Evolutionary conservation across 1,284 basidiomycete species (phyloP), one percentile per base, ranked within the genome.

Genomic region (Ceratobasidium sp.): DNA sequence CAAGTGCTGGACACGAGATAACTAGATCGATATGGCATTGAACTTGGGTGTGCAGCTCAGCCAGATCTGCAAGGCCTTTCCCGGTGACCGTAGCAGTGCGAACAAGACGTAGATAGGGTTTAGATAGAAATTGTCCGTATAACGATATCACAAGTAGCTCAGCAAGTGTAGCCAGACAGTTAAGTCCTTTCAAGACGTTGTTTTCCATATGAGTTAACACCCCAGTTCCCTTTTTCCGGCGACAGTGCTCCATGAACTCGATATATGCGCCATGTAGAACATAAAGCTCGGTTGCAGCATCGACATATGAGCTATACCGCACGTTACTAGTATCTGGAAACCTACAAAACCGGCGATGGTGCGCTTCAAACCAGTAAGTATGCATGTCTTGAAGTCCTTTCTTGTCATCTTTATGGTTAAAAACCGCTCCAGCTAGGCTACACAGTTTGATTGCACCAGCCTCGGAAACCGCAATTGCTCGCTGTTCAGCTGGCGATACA

Each of bases 331-430:
- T 67, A 33, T 78, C 77, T 1, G 77, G 77, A 60, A 78, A 72
- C 20, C 46, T 15, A 18, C 26, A 2, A 15, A 60, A 71, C 12
- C 55, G 42, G 39, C 33, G 20, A 44, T 58, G 42, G 23, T 69
- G 33, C 3, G 73, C 26, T 60, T 78, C 69, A 79, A 83, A 82
- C 78, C 81, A 84, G 42, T 78, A 81, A 2, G 40, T n/a, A 79
- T 77, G 77, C 12, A 63, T 75, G 70, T 84, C 82, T 51, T 84
- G 83, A 53, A 82, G 82, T 1, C 85, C 85, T 53, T 84, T 84
- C 79, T 86, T 86, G 72, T 84, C 81, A 69, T 86, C 84, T 69
- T 84, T 84, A 79, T 86, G 82, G 63, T 84, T 81, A 53, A 85
- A 84, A 0, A 84, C 49, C 0, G 80, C 76, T 18, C 85, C 85